phyloP scores from a whole-genome alignment of 441 rosid genomes.

The Aquilaria agallochum region DNA sequence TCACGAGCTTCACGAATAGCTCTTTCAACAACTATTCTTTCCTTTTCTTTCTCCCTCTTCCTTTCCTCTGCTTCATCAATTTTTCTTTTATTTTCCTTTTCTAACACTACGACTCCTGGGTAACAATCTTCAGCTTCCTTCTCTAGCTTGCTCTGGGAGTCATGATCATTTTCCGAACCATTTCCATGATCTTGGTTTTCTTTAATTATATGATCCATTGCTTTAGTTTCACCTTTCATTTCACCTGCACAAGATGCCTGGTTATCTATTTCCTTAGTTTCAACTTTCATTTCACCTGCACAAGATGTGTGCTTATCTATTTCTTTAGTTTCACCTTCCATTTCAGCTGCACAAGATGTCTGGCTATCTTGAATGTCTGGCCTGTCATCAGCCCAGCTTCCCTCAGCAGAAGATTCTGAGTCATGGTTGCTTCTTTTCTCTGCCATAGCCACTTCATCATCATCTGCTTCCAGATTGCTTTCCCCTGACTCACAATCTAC shows the following conservation, averaged over 20 bases:
- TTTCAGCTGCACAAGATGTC: slow-evolving; percentile 15
- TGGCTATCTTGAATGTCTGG: slow-evolving; percentile 26
- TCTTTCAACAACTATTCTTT: slow-evolving; percentile 83
- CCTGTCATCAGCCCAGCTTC: slow-evolving; percentile 23
- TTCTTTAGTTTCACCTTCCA: background rate
- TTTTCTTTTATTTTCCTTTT: slow-evolving; percentile 31
- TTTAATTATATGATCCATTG: slow-evolving; percentile 23
- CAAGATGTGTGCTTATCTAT: slow-evolving; percentile 15
- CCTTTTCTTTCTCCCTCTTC: slow-evolving; percentile 55
- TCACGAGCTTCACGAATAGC: slow-evolving; percentile 94
- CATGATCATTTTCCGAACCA: slow-evolving; percentile 27
- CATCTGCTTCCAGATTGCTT: slow-evolving; percentile 31
- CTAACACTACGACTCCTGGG: slow-evolving; percentile 38
- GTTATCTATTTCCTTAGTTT: slow-evolving; percentile 2
- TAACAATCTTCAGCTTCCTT: slow-evolving; percentile 34
- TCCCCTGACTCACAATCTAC: slow-evolving; percentile 36
- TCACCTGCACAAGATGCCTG: slow-evolving; percentile 12
- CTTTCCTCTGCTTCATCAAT: slow-evolving; percentile 47
- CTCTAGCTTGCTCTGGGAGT: slow-evolving; percentile 39
- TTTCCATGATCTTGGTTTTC: slow-evolving; percentile 31
- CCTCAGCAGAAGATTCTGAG: slow-evolving; percentile 28
- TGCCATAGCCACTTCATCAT: slow-evolving; percentile 25
- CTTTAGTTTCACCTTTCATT: slow-evolving; percentile 19
- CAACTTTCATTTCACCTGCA: slow-evolving; percentile 3
- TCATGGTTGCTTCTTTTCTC: slow-evolving; percentile 24